A percentile compares a stretch with the other conserved stretches of the same genome.
Conservation (phyloP, 2,329 filamentous ascomycete species). For the Ophiostoma sp. region DNA sequence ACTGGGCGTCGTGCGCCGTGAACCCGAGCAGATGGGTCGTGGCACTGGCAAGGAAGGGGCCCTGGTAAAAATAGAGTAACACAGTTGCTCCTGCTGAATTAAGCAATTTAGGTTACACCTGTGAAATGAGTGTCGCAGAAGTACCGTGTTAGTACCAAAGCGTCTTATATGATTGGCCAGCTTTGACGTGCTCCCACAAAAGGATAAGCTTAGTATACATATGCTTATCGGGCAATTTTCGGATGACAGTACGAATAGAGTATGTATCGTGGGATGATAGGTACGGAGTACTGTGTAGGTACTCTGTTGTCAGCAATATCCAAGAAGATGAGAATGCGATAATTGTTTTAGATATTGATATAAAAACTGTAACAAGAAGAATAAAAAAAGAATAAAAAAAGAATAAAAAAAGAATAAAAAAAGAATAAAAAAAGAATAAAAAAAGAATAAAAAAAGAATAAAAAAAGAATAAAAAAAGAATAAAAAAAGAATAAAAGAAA, state of each 20-base stretch:
- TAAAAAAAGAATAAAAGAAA: neutral
- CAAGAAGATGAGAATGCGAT: neutral
- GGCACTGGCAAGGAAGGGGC: neutral
- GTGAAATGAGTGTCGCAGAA: neutral
- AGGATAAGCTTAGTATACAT: neutral
- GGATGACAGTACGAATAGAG: neutral
- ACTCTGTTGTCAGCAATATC: no score
- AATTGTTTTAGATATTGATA: neutral
- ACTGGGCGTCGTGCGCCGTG: neutral
- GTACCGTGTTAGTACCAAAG: neutral
- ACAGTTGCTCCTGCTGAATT: neutral
- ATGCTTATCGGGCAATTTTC: neutral
- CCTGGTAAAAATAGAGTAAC: neutral
- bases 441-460: neutral
- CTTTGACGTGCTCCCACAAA: neutral
- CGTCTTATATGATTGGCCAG: conserved; percentile 11
- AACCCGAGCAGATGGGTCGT: neutral
- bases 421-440: neutral
- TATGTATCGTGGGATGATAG: no score
- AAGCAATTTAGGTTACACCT: neutral
- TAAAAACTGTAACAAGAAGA: no score
- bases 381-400: neutral
- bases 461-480: neutral
- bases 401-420: neutral
- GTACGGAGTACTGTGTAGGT: neutral